A percentile compares a stretch with the other conserved stretches of the same genome.
Conservation (phyloP, 2,329 filamentous ascomycete genomes). For the Ascochyta lentis region DNA sequence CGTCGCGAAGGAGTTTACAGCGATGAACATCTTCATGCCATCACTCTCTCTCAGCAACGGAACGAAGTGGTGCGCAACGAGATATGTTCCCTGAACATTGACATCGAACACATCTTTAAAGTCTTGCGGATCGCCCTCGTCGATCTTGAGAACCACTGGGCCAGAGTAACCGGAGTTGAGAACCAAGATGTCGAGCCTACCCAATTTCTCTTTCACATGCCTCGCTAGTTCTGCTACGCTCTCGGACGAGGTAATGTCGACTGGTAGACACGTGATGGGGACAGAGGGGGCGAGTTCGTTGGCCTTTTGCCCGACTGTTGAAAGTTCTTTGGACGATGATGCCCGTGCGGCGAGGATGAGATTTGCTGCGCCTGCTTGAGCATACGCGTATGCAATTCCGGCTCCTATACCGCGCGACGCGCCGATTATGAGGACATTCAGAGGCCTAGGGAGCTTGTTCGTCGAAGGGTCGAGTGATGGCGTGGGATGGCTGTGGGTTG, state of each 20-base stretch:
- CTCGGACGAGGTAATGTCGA: conserved; percentile 40
- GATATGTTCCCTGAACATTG: conserved; percentile 49
- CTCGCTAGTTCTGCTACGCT: conserved; percentile 35
- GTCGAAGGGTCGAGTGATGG: conserved; percentile 21
- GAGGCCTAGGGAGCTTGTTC: conserved; percentile 27
- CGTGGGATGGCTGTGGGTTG: conserved; percentile 18
- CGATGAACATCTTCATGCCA: conserved; percentile 34
- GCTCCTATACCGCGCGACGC: conserved; percentile 44
- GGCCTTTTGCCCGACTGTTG: conserved; percentile 19
- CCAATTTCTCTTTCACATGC: conserved; percentile 29
- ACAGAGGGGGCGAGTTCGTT: conserved; percentile 16
- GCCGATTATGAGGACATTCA: conserved; percentile 43
- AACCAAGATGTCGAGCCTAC: conserved; percentile 47
- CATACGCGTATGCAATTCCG: conserved; percentile 39
- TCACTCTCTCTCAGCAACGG: conserved; percentile 30
- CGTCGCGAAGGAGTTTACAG: conserved; percentile 39
- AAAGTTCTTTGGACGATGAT: conserved; percentile 25
- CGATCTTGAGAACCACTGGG: conserved; percentile 42
- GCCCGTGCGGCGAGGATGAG: conserved; percentile 36
- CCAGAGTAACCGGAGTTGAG: conserved; percentile 50
- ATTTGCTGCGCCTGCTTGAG: conserved; percentile 31
- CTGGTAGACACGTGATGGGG: conserved; percentile 9
- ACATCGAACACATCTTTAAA: conserved; percentile 48
- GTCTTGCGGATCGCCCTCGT: conserved; percentile 41
- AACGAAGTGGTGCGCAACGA: conserved; percentile 47